These are phyloP conservation scores for Isatis tinctoria DNA, from an alignment of 345 rosid genomes.

Conservation along the genomic window DNA sequence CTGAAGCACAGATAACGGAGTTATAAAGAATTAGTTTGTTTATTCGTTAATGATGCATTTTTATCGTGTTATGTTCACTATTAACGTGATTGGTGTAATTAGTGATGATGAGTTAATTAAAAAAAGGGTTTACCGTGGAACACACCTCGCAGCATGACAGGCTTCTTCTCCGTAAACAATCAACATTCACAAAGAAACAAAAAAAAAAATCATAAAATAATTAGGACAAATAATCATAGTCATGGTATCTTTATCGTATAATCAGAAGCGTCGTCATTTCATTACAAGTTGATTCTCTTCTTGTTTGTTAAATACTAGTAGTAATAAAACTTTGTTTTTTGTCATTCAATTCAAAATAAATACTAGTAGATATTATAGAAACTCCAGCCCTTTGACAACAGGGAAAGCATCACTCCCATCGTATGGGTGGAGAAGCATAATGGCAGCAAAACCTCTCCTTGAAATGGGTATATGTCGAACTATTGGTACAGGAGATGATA, in stretches of 20 bases:
- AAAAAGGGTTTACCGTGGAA: neutral
- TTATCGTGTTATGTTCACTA: neutral
- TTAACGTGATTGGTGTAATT: neutral
- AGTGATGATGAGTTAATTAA: neutral
- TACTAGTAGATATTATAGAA: too few relatives aligned
- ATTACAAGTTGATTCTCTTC: constrained; percentile 26
- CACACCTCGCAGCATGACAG: neutral
- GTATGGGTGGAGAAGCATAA: too few relatives aligned
- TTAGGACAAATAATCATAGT: neutral
- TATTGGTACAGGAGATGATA: too few relatives aligned
- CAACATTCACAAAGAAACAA: neutral
- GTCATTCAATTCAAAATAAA: neutral
- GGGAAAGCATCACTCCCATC: too few relatives aligned
- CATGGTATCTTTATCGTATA: neutral
- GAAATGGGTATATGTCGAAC: too few relatives aligned
- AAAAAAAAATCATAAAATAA: neutral
- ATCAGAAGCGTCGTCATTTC: constrained; percentile 14
- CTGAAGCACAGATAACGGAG: neutral
- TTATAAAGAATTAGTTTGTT: too few relatives aligned
- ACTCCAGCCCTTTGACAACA: too few relatives aligned
- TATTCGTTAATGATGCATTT: neutral
- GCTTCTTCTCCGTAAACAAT: neutral
- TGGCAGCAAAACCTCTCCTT: too few relatives aligned
- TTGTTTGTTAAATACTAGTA: neutral
- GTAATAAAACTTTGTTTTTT: neutral